Evolutionary conservation across 352 stramenopile genomes (phyloP).

Genomic region (Phytopythium cucurbitacearum): DNA sequence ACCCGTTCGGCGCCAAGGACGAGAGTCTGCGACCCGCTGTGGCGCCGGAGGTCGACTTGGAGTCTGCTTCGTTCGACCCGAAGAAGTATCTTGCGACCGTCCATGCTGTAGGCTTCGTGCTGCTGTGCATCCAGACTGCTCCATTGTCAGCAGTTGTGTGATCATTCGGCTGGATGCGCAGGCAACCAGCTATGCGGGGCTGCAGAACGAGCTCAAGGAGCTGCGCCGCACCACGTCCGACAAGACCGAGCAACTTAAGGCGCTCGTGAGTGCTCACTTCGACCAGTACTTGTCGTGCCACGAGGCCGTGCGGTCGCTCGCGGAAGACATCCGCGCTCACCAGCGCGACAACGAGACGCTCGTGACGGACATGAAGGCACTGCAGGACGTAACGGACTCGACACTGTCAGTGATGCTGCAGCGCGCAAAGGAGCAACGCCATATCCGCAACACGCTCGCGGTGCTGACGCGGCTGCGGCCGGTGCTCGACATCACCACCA

Average conservation of each 20-base stretch:
- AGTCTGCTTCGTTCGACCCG: conserved; percentile 51
- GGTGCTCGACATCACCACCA: conserved; percentile 69
- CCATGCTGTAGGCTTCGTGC: conserved; percentile 14
- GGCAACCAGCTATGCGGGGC: conserved; percentile 53
- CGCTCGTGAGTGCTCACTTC: conserved; percentile 74
- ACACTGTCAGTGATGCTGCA: conserved; percentile 78
- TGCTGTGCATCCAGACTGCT: neutral
- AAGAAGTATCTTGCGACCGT: conserved; percentile 56
- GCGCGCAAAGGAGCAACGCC: conserved; percentile 66
- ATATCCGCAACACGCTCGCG: conserved; percentile 67
- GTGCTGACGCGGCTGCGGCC: conserved; percentile 64
- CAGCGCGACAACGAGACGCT: conserved; percentile 54
- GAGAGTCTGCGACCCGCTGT: neutral
- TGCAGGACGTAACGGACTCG: conserved; percentile 57
- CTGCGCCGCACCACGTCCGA: conserved; percentile 72
- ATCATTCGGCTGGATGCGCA: conserved; percentile 8
- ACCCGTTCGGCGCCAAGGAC: too few species aligned
- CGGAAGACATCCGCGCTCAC: conserved; percentile 58
- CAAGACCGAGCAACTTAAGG: conserved; percentile 84
- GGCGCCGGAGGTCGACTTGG: conserved; percentile 42
- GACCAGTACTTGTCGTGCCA: conserved; percentile 84
- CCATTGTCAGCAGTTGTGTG: neutral
- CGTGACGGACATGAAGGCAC: conserved; percentile 40
- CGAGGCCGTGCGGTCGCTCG: conserved; percentile 60
- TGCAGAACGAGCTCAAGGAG: conserved; percentile 62